phyloP scores from a whole-genome alignment of 2,329 filamentous ascomycete species.

The Raffaelea ambrosiae region DNA sequence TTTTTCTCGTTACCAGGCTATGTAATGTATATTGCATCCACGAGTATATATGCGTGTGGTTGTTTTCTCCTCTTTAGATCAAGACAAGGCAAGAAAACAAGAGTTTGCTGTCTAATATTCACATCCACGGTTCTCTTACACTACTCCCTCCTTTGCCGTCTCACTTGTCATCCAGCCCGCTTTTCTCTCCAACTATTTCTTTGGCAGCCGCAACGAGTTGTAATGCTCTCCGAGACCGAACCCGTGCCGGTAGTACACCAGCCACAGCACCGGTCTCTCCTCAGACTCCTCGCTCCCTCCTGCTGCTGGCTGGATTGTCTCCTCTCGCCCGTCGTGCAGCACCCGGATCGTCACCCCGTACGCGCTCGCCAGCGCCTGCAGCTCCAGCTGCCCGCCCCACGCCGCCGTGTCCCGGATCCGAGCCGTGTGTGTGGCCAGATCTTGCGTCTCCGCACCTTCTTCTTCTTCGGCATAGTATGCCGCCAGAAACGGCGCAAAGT shows the following conservation, averaged over 20 bases:
- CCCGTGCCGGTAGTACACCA: conserved; percentile 91
- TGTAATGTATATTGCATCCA: too few species aligned
- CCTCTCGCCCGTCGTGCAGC: conserved; percentile 73
- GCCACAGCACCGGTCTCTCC: conserved; percentile 60
- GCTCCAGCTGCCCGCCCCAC: conserved; percentile 91
- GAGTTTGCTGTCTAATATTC: too few species aligned
- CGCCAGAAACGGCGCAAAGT: conserved; percentile 66
- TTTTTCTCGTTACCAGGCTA: too few species aligned
- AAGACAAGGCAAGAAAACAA: too few species aligned
- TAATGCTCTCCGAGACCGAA: conserved; percentile 97
- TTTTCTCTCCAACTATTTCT: not conserved
- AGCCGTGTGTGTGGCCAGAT: conserved; percentile 57
- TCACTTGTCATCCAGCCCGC: not conserved
- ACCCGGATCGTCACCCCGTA: conserved; percentile 79
- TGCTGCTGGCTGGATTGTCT: conserved; percentile 31
- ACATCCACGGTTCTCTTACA: too few species aligned
- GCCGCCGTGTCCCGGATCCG: conserved; percentile 83
- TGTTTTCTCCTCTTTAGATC: too few species aligned
- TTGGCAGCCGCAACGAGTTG: conserved; percentile 63
- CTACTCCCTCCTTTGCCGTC: not conserved
- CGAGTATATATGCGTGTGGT: too few species aligned
- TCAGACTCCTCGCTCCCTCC: conserved; percentile 20
- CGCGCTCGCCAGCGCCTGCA: conserved; percentile 71
- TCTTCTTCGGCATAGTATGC: too few species aligned
- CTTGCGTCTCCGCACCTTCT: conserved; percentile 4